Base-by-base conservation (phyloP, 768 basidiomycete species). In the Lactarius hatsudake region DNA sequence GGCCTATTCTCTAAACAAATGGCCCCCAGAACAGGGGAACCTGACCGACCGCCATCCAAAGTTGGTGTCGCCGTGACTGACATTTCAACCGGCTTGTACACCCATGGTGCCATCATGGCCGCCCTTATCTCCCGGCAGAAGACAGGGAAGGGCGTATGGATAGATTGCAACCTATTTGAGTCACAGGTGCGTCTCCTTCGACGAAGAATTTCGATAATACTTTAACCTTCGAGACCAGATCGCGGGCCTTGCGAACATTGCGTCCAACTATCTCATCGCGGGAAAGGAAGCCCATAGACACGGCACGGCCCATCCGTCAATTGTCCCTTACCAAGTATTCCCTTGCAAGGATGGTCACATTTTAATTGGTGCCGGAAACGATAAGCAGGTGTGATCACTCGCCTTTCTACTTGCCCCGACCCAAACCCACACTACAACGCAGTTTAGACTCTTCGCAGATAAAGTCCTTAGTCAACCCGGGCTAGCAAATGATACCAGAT, bases 21-120 rank as follows among this genome's bases (percentile, higher is more conserved):
- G 6, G 32, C 66, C 57, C 30, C 38, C 70, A 93, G 91, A 71
- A 98, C 95, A 18, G 95, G 95, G 59, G 96, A 96, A 77, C 82
- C 88, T 10, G 88, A 90, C 72, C 87, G 94, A 12, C 84, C 87
- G 18, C 96, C 95, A 4, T 88, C 86, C 74, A 97, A 98, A 77
- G 95, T 96, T n/a, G 96, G 96, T 10, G 95, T 97, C 32, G 95
- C 96, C 1, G 89, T 89, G 6, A 96, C 94, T 15, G 96, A 95
- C 77, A 84, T 95, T 62, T 87, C 92, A 56, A 94, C 90, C 28
- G 90, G 90, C 2, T 81, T 98, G 30, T 97, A 96, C 76, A 88
- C 94, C 6, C 94, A 96, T 63, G 93, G 93, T 0, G 94, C 94
- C 2, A 90, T 98, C 68, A 88, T 98, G 83, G 96, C 96, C 6